These are phyloP conservation scores for Gaertneriomyces semiglobifer DNA, from an alignment of 192 early-diverging fungal species.

Conservation along the genomic window DNA sequence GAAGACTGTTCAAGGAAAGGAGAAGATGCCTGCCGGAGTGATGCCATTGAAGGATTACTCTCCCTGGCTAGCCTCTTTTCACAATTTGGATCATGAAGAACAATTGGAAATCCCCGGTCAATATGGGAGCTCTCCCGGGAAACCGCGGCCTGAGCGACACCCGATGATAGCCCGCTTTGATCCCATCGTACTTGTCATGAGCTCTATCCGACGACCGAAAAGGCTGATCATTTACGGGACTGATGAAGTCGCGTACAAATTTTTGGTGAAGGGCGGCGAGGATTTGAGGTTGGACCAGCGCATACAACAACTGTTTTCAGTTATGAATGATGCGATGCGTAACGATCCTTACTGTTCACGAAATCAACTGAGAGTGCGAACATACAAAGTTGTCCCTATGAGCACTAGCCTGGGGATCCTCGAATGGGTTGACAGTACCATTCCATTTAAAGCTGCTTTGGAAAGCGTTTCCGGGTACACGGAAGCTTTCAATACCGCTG, in stretches of 20 bases:
- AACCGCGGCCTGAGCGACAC: slow-evolving; percentile 53
- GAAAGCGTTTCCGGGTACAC: slow-evolving; percentile 45
- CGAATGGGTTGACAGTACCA: slow-evolving; percentile 76
- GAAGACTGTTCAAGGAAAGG: slow-evolving; percentile 38
- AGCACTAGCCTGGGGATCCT: slow-evolving; percentile 61
- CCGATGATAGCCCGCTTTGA: slow-evolving; percentile 65
- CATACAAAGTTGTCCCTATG: slow-evolving; percentile 65
- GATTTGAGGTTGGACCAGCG: slow-evolving; percentile 76
- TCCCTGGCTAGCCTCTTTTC: slow-evolving; percentile 54
- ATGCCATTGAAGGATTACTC: slow-evolving; percentile 62
- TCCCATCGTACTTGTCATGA: slow-evolving; percentile 60
- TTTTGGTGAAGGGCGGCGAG: slow-evolving; percentile 82
- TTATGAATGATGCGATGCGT: slow-evolving; percentile 72
- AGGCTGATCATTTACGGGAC: slow-evolving; percentile 64
- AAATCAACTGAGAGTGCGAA: slow-evolving; percentile 56
- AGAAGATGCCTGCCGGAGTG: slow-evolving; percentile 30
- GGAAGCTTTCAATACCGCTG: slow-evolving; percentile 37
- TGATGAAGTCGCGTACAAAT: slow-evolving; percentile 70
- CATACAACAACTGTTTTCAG: slow-evolving; percentile 68
- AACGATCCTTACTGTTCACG: slow-evolving; percentile 52
- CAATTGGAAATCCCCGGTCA: slow-evolving; percentile 75
- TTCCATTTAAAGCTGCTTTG: slow-evolving; percentile 61
- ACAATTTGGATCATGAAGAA: slow-evolving; percentile 25
- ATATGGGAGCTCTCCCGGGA: slow-evolving; percentile 48
- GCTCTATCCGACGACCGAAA: slow-evolving; percentile 71